Conservation (phyloP, 2,329 filamentous ascomycete genomes). For the Botrytis fabae region DNA sequence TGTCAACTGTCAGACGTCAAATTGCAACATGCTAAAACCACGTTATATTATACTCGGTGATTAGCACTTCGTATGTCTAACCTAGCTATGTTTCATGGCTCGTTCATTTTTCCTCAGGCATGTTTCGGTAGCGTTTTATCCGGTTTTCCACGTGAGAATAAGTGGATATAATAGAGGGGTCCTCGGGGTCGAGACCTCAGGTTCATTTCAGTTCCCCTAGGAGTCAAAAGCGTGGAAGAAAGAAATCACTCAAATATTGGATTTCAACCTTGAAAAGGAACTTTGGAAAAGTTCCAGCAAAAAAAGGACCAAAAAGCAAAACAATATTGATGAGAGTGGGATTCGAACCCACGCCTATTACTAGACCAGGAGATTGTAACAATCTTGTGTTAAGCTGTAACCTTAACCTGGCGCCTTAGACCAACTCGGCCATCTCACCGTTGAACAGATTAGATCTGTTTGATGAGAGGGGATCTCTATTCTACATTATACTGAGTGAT, state of each 20-base stretch:
- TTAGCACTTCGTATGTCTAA: neutral
- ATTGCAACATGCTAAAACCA: neutral
- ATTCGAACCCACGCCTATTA: constrained; percentile 44
- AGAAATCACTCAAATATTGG: neutral
- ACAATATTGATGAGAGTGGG: constrained; percentile 40
- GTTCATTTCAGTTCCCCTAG: neutral
- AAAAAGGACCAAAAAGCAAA: neutral
- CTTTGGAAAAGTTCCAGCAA: neutral
- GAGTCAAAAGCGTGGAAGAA: neutral
- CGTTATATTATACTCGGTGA: neutral
- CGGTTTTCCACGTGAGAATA: neutral
- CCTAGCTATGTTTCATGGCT: constrained; percentile 1
- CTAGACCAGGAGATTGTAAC: constrained; percentile 9
- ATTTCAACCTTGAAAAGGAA: too few relatives aligned
- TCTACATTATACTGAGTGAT: accelerated
- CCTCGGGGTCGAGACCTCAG: neutral
- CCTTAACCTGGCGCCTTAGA: constrained; percentile 24
- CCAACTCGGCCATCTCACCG: constrained; percentile 22
- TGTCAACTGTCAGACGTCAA: neutral
- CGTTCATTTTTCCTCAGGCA: neutral
- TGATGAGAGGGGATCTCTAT: accelerated
- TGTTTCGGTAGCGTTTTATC: constrained; percentile 2
- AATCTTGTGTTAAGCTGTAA: neutral
- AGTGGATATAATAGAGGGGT: constrained; percentile 1
- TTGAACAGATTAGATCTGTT: neutral